Percentiles rank a stretch among this genome's conserved stretches.
Evolutionary conservation across 176 grass and related monocot species (phyloP).

Genomic region (Pontederia paniculata): DNA sequence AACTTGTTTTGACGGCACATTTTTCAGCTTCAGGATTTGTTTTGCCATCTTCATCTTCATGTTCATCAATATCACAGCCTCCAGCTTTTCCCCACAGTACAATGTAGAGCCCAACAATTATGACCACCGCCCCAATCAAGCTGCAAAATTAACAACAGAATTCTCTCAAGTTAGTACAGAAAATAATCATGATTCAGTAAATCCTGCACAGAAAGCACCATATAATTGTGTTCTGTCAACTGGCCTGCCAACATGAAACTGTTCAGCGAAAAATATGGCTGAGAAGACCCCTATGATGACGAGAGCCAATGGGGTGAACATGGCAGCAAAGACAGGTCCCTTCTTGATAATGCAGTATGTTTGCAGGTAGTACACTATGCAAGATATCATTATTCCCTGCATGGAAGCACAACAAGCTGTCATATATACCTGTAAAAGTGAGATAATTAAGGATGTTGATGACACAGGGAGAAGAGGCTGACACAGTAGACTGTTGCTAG

Average conservation of each 20-base stretch:
- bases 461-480: neutral
- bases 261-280: constrained; percentile 17
- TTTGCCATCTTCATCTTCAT: neutral
- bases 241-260: constrained; percentile 13
- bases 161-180: neutral
- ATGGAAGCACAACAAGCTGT: neutral
- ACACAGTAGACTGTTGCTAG: constrained; percentile 12
- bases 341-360: constrained; percentile 16
- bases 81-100: constrained; percentile 14
- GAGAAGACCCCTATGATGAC: constrained; percentile 13
- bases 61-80: no score
- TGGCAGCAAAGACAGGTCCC: constrained; percentile 19
- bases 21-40: no score
- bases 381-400: constrained; percentile 18
- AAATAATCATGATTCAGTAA: neutral
- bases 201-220: neutral
- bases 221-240: neutral
- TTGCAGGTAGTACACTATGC: constrained; percentile 15
- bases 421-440: neutral
- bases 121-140: constrained; percentile 10
- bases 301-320: constrained; percentile 12
- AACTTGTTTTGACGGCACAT: no score
- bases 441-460: neutral
- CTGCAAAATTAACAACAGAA: neutral
- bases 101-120: constrained; percentile 15